Percentiles rank a stretch among this genome's conserved stretches.
phyloP scores from a whole-genome alignment of 345 rosid genomes.

The Boechera retrofracta region DNA sequence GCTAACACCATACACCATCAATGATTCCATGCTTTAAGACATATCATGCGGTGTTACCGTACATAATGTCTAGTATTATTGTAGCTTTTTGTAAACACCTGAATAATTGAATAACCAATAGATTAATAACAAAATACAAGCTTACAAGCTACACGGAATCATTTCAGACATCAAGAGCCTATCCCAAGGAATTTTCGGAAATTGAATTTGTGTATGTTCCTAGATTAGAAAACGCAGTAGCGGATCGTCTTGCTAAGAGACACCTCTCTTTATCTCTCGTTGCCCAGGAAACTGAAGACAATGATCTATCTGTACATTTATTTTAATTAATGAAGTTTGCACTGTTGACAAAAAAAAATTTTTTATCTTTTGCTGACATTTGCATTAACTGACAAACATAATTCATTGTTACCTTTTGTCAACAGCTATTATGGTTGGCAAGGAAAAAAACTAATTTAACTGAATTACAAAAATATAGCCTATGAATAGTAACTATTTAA shows the following conservation, averaged over 20 bases:
- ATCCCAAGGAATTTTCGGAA: too few relatives aligned
- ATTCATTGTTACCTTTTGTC: conserved; percentile 17
- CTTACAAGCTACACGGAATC: too few relatives aligned
- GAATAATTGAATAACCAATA: neutral
- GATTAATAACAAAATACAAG: neutral
- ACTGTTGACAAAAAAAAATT: neutral
- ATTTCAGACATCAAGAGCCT: too few relatives aligned
- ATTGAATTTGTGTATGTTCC: too few relatives aligned
- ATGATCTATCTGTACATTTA: too few relatives aligned
- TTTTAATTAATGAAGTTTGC: too few relatives aligned
- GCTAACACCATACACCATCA: conserved; percentile 8
- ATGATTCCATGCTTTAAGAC: neutral
- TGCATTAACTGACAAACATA: neutral
- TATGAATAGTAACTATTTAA: neutral
- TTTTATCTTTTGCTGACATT: neutral
- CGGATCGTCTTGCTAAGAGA: too few relatives aligned
- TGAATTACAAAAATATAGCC: neutral
- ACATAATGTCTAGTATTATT: conserved; percentile 15
- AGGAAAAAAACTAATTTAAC: neutral
- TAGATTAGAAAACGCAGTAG: too few relatives aligned
- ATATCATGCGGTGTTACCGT: conserved; percentile 18
- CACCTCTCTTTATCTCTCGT: too few relatives aligned
- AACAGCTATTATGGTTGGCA: neutral
- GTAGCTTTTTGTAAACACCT: conserved; percentile 20
- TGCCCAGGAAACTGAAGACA: too few relatives aligned